A percentile compares a stretch with the other conserved stretches of the same genome.
These are phyloP conservation scores for Acer negundo DNA, from an alignment of 345 rosid genomes.

Conservation along the genomic window DNA sequence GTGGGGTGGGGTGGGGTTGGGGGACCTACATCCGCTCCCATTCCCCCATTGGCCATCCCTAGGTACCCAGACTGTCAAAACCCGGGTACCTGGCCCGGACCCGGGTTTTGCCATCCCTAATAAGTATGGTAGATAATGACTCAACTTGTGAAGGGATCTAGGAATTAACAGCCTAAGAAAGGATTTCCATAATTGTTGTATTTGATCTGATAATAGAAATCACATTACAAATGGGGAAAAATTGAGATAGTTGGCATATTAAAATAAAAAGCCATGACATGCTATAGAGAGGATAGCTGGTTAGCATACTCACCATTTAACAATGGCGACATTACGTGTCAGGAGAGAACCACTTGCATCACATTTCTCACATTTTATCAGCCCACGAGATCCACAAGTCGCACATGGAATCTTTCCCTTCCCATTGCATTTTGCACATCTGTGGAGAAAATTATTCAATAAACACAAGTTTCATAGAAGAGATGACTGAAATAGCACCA, in stretches of 20 bases:
- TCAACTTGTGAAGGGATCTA: neutral
- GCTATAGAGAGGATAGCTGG: neutral
- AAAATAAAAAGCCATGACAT: neutral
- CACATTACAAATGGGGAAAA: neutral
- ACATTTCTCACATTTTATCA: constrained; percentile 72
- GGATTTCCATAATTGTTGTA: neutral
- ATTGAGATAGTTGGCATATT: neutral
- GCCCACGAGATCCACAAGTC: constrained; percentile 82
- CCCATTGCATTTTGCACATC: constrained; percentile 73
- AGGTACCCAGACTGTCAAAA: no score
- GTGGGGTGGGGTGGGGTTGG: no score
- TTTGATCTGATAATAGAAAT: neutral
- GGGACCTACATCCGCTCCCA: no score
- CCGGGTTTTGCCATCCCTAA: no score
- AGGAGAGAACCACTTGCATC: constrained; percentile 68
- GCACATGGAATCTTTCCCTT: constrained; percentile 84
- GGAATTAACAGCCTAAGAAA: neutral
- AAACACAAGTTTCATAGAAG: neutral
- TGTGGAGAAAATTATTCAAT: constrained; percentile 26
- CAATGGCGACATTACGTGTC: constrained; percentile 58
- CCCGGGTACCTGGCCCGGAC: no score
- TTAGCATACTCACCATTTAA: constrained; percentile 61
- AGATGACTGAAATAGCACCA: neutral
- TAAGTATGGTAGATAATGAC: neutral
- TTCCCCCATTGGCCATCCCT: no score